Base-by-base conservation (phyloP, 192 early-diverging fungal species). In the Backusella macrospora region DNA sequence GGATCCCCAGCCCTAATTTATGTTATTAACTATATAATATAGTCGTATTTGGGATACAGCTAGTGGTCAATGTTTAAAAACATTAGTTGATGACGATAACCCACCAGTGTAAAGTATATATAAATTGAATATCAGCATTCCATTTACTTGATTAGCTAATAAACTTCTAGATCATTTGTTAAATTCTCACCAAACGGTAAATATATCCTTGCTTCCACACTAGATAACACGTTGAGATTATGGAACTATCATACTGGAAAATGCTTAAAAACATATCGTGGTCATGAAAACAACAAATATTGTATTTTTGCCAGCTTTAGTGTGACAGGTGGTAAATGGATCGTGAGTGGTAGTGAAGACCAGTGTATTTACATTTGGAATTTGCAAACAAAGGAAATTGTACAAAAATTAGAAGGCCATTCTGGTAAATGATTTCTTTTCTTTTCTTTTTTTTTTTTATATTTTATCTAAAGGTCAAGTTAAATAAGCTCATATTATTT, bases 181-280 rank as follows among this genome's bases (percentile, higher is more conserved):
- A 96, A 96, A 80, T 99, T 99, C 79, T 99, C 97, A 39, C 98
- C 98, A 43, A 99, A 99, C 80, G 95, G 97, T 68, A 98, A 99
- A 85, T 99, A 95, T 77, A 96, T 99, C 72, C 85, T 99, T 46
- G 95, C 98, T 9, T 91, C 95, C 9, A 97, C 95, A 10, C 87
- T 94, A 64, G 96, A 99, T 86, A 94, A 88, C 76, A 98, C 95
- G 34, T 82, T 99, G 62, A 90, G 96, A 12, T 87, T 99, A 59
- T 99, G 98, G 98, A 93, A 90, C 81, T 93, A 95, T 78, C 92
- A 95, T 37, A 94, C 91, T 26, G 94, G 94, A 42, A 98, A 99
- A 77, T 98, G 96, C 70, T 81, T 99, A n/a, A 99, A 99, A 82
- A 91, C 92, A 6, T 99, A 98, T 71, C 87, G 79, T 40, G 98